Conservation (phyloP, 176 grass and related monocot species). For the Chloris gayana region DNA sequence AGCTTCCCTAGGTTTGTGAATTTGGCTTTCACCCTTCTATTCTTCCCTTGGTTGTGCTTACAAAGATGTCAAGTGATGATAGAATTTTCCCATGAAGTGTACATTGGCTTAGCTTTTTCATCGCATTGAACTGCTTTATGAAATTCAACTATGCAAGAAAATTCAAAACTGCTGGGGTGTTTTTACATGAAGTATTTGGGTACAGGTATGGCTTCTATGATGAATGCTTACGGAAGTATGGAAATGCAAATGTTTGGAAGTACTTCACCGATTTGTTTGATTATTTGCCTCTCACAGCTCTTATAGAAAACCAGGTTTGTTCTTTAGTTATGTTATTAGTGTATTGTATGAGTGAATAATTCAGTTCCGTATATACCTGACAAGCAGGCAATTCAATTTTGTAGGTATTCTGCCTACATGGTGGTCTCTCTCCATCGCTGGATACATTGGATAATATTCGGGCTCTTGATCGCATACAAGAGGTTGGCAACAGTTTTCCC, state of each 20-base stretch:
- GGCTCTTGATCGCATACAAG: constrained; percentile 91
- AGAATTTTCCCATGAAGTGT: background rate
- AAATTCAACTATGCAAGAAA: constrained; percentile 23
- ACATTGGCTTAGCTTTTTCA: background rate
- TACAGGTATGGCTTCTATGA: constrained; percentile 99
- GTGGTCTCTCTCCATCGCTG: constrained; percentile 95
- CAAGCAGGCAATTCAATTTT: constrained; percentile 30
- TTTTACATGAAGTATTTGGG: constrained; percentile 48
- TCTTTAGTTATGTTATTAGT: constrained; percentile 21
- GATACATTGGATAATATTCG: constrained; percentile 98
- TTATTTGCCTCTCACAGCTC: constrained; percentile 99
- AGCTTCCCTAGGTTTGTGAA: background rate
- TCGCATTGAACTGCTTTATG: constrained; percentile 12
- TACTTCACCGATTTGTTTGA: constrained; percentile 99
- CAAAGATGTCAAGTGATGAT: background rate
- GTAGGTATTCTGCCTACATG: constrained; percentile 95
- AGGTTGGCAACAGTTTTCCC: constrained; percentile 54
- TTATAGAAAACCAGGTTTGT: constrained; percentile 98
- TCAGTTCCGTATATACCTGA: constrained; percentile 1
- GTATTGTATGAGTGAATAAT: constrained; percentile 8
- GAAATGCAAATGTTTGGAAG: constrained; percentile 99
- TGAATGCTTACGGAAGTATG: constrained; percentile 97
- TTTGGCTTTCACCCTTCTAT: background rate
- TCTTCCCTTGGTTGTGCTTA: background rate
- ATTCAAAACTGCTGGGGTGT: constrained; percentile 2